Base-by-base conservation (phyloP, 2,329 filamentous ascomycete species). In the Pestalotiopsis sp. region DNA sequence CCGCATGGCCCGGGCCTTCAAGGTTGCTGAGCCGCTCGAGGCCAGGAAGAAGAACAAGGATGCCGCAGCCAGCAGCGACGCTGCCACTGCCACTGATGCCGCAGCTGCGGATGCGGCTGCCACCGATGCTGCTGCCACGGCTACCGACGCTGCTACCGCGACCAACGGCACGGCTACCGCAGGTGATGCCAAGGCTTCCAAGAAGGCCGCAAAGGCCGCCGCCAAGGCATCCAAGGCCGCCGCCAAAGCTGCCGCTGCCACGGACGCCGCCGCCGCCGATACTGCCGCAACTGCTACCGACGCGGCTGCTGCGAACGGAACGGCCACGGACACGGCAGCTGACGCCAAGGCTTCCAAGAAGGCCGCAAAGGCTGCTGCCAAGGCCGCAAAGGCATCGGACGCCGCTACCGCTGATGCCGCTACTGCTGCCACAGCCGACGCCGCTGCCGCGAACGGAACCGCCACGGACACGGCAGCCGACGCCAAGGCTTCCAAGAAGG, bases 401-500 rank as follows among this genome's bases (percentile, higher is more conserved):
- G 49, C 49, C 2, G 61, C 61, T 0, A 27, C 61, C 17, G 61
- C 61, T 17, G 40, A 64, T 11, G 31, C 40, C 5, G 31, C 57
- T 4, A 14, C 56, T 59, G 56, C 56, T 27, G 27, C 56, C 13
- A 20, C 14, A 4, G 27, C 56, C 57, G 23, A 17, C 17, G 57
- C 57, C 1, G 57, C 57, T 11, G 57, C 57, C 57, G 7, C 57
- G 14, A 27, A 36, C 20, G 25, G 57, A 36, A 36, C 31, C 1
- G 23, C 31, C 57, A 13, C 57, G 1, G 57, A 60, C 20, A 60
- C 57, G 6, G 25, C 17, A 17, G 20, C 31, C 9, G 31, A 13
- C 31, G 12, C 31, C 25, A 75, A 79, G 70, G 52, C 66, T 45
- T 69, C 70, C 40, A 72, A 74, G 20, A 72, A 70, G 68, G 64